Conservation (phyloP, 2,329 filamentous ascomycete genomes). For the Talaromyces sp. region DNA sequence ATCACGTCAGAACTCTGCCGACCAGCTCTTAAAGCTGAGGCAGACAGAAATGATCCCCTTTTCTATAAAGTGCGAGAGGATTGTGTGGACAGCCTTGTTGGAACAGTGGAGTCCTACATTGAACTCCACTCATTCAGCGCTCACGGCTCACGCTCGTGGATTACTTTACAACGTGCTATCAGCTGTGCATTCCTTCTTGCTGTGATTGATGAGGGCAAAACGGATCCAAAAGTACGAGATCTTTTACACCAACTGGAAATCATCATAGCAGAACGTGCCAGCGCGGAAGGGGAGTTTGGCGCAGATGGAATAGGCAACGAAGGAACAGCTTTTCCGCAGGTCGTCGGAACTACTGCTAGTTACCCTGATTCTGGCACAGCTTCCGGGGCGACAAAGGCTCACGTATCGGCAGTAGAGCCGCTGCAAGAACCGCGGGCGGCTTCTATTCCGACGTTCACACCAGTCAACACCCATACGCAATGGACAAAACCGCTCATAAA, state of each 20-base stretch:
- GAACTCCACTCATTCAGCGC: constrained; percentile 46
- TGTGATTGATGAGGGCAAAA: constrained; percentile 42
- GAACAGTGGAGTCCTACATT: constrained; percentile 57
- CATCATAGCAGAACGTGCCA: constrained; percentile 42
- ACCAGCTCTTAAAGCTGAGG: constrained; percentile 53
- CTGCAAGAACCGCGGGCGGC: constrained; percentile 23
- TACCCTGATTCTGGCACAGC: constrained; percentile 19
- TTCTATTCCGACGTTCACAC: constrained; percentile 22
- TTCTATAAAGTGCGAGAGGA: constrained; percentile 44
- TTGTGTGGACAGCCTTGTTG: constrained; percentile 53
- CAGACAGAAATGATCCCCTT: constrained; percentile 39
- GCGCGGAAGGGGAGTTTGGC: constrained; percentile 28
- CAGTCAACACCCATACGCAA: constrained; percentile 35
- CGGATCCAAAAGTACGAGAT: constrained; percentile 34
- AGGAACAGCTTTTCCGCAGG: constrained; percentile 5
- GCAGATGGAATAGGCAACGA: constrained; percentile 17
- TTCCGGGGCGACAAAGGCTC: constrained; percentile 26
- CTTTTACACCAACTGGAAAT: constrained; percentile 39
- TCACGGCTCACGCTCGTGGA: constrained; percentile 44
- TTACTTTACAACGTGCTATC: constrained; percentile 43
- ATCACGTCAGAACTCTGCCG: constrained; percentile 60
- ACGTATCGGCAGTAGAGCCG: constrained; percentile 19
- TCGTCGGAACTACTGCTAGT: background rate
- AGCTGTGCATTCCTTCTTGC: constrained; percentile 45
- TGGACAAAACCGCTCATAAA: constrained; percentile 45